Percentiles rank a stretch among this genome's conserved stretches.
These are phyloP conservation scores for Porcisia deanei DNA, from an alignment of 208 protist species.

Conservation along the genomic window DNA sequence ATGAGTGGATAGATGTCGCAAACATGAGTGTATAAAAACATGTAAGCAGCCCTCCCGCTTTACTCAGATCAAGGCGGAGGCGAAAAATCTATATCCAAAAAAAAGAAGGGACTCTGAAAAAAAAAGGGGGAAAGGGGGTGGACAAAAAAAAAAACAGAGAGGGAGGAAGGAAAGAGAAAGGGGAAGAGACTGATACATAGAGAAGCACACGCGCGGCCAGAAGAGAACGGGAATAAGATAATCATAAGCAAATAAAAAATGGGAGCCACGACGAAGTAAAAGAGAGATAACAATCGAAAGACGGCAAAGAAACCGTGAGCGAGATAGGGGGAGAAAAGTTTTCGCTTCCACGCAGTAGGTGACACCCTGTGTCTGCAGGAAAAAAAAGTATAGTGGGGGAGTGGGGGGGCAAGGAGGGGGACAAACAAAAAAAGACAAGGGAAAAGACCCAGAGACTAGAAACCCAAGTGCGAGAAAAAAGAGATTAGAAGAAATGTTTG, in stretches of 20 bases:
- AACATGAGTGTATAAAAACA: slow-evolving; percentile 17
- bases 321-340: neutral
- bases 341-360: neutral
- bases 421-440: neutral
- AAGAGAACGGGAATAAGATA: too few relatives aligned
- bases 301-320: neutral
- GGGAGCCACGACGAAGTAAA: neutral
- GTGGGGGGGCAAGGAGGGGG: neutral
- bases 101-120: neutral
- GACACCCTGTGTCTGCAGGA: neutral
- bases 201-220: neutral
- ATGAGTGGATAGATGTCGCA: neutral
- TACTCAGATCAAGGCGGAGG: neutral
- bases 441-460: neutral
- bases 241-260: neutral
- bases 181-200: neutral
- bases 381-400: neutral
- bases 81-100: neutral
- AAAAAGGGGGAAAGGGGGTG: neutral
- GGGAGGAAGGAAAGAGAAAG: neutral
- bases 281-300: neutral
- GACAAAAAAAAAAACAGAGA: neutral
- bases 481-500: neutral
- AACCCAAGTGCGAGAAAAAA: slow-evolving; percentile 1
- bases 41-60: slow-evolving; percentile 4